A percentile compares a stretch with the other conserved stretches of the same genome.
Conservation (phyloP, 2,329 filamentous ascomycete species). For the Sclerotinia trifoliorum region DNA sequence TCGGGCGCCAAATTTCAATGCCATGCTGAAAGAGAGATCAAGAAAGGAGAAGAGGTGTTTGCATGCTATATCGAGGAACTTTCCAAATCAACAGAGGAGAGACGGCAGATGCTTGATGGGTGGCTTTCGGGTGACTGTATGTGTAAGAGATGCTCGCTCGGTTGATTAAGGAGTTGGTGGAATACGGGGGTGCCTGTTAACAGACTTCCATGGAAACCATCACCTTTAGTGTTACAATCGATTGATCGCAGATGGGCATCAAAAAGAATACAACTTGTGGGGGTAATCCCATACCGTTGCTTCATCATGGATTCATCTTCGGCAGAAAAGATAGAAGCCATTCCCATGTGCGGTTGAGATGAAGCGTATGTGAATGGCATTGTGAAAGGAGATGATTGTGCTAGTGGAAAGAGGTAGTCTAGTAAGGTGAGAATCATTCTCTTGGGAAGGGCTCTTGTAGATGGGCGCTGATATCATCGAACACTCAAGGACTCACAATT, state of each 20-base stretch:
- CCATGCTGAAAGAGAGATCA: background rate
- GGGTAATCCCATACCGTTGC: no score
- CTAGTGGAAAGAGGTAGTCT: background rate
- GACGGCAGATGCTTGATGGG: background rate
- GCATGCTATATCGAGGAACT: background rate
- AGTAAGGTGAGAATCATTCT: background rate
- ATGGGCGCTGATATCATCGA: background rate
- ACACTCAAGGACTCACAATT: background rate
- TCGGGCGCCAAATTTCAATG: background rate
- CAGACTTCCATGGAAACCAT: no score
- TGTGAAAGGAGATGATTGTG: background rate
- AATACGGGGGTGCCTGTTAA: background rate
- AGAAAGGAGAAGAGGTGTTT: background rate
- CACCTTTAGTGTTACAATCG: no score
- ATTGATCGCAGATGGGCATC: no score
- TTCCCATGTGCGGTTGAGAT: accelerated
- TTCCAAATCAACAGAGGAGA: background rate
- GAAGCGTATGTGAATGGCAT: background rate
- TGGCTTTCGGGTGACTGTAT: background rate
- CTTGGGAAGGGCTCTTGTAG: background rate
- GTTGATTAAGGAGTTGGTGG: background rate
- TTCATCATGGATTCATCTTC: no score
- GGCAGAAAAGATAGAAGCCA: background rate
- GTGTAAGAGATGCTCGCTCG: background rate
- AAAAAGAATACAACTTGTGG: no score